Evolutionary conservation across 2,329 filamentous ascomycete species (phyloP).

Genomic region (Neonectria magnoliae): DNA sequence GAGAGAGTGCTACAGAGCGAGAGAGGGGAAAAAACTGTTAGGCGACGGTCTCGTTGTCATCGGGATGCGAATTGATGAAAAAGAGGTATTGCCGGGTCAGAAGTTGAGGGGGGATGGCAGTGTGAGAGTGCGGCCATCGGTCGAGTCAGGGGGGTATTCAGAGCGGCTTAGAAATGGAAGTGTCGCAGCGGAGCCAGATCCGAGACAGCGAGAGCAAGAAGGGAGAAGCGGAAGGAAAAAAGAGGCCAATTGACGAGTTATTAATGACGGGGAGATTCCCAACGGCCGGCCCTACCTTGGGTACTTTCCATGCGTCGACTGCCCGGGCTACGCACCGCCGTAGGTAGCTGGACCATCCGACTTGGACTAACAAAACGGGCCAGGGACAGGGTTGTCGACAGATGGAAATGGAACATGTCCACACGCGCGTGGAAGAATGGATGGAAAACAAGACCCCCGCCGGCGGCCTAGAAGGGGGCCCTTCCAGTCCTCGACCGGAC

Average conservation of each 20-base stretch:
- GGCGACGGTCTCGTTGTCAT: constrained; percentile 27
- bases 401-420: constrained; percentile 15
- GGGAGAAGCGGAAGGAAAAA: background rate
- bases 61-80: constrained; percentile 16
- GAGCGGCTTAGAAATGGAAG: constrained; percentile 3
- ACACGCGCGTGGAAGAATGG: background rate
- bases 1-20: constrained; percentile 4
- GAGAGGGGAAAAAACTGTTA: constrained; percentile 2
- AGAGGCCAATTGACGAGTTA: constrained; percentile 16
- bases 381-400: constrained; percentile 15
- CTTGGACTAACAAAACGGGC: constrained; percentile 11
- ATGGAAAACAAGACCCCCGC: background rate
- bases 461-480: background rate
- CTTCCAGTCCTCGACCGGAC: background rate
- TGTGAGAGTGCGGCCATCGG: constrained; percentile 23
- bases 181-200: background rate
- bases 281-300: background rate
- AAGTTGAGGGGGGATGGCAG: constrained; percentile 14
- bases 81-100: constrained; percentile 13
- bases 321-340: background rate
- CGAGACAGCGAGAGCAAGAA: background rate
- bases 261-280: constrained; percentile 13
- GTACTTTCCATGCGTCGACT: constrained; percentile 3
- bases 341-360: too few species aligned
- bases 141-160: background rate